Conservation (phyloP, 2,329 filamentous ascomycete species). For the Alternaria consortialis region DNA sequence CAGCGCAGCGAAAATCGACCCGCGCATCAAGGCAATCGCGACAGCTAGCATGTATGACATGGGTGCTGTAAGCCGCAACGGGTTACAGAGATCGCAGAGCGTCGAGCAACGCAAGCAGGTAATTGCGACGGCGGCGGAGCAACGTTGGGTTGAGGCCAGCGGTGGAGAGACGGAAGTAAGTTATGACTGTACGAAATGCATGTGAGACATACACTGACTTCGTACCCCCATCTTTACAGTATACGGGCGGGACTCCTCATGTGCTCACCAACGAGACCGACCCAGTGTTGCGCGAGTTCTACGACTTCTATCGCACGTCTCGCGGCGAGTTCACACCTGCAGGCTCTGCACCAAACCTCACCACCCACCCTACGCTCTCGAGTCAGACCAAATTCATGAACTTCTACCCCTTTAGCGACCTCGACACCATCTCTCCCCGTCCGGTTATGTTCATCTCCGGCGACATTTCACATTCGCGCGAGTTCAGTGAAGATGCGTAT, state of each 20-base stretch:
- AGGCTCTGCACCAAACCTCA: slow-evolving; percentile 27
- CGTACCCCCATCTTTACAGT: not conserved
- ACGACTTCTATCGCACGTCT: slow-evolving; percentile 45
- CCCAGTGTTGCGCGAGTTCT: slow-evolving; percentile 39
- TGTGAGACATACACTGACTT: not conserved
- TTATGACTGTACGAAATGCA: not conserved
- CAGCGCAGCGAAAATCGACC: slow-evolving; percentile 49
- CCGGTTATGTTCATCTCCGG: slow-evolving; percentile 40
- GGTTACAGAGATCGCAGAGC: slow-evolving; percentile 15
- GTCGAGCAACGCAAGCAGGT: slow-evolving; percentile 20
- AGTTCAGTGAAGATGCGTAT: slow-evolving; percentile 43
- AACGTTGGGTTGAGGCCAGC: slow-evolving; percentile 21
- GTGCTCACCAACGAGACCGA: slow-evolving; percentile 29
- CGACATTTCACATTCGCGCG: slow-evolving; percentile 38
- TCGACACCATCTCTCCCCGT: slow-evolving; percentile 43
- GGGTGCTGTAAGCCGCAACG: slow-evolving; percentile 21
- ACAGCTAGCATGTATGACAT: slow-evolving; percentile 35
- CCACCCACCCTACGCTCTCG: slow-evolving; percentile 45
- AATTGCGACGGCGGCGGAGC: slow-evolving; percentile 14
- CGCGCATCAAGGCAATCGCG: slow-evolving; percentile 34
- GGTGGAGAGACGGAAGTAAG: slow-evolving; percentile 10
- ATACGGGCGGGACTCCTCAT: slow-evolving; percentile 13
- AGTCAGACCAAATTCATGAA: slow-evolving; percentile 44
- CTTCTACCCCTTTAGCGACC: slow-evolving; percentile 42
- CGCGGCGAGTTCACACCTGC: slow-evolving; percentile 40